These are phyloP conservation scores for Udeniomyces megalosporus DNA, from an alignment of 768 basidiomycete genomes.

Conservation along the genomic window DNA sequence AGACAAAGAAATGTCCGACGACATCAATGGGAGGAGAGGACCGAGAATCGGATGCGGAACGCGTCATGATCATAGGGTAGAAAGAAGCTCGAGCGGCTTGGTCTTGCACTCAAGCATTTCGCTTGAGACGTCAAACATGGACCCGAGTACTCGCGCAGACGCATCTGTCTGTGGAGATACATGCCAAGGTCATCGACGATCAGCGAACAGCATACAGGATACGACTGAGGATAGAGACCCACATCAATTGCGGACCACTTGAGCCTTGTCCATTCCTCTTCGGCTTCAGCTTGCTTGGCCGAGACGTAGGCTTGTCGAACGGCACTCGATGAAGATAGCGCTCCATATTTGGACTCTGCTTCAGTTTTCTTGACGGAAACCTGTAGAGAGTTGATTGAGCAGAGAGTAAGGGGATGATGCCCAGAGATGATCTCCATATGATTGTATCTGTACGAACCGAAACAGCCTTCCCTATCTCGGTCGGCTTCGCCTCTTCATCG, in stretches of 20 bases:
- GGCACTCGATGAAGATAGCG: background rate
- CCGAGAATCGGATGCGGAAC: too few species aligned
- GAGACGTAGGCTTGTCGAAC: background rate
- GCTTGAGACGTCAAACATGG: background rate
- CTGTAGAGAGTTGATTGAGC: background rate
- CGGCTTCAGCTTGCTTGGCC: background rate
- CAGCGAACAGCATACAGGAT: background rate
- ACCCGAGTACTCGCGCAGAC: background rate
- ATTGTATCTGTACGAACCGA: slow-evolving; percentile 3
- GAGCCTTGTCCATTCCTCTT: slow-evolving; percentile 14
- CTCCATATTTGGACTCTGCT: slow-evolving; percentile 5
- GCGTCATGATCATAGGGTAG: background rate
- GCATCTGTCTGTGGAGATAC: background rate
- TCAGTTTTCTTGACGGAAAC: slow-evolving; percentile 10
- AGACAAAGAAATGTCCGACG: too few species aligned
- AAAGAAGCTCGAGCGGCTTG: slow-evolving; percentile 5
- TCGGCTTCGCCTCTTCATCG: slow-evolving; percentile 19
- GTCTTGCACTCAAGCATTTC: slow-evolving; percentile 9
- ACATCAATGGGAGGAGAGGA: too few species aligned
- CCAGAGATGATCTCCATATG: too few species aligned
- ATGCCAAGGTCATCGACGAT: background rate
- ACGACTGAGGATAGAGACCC: background rate
- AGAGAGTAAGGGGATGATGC: background rate
- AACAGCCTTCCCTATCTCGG: slow-evolving; percentile 14
- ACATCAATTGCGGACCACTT: slow-evolving; percentile 4